These are phyloP conservation scores for Mikania micrantha DNA, from an alignment of 129 eudicot genomes.

Conservation along the genomic window DNA sequence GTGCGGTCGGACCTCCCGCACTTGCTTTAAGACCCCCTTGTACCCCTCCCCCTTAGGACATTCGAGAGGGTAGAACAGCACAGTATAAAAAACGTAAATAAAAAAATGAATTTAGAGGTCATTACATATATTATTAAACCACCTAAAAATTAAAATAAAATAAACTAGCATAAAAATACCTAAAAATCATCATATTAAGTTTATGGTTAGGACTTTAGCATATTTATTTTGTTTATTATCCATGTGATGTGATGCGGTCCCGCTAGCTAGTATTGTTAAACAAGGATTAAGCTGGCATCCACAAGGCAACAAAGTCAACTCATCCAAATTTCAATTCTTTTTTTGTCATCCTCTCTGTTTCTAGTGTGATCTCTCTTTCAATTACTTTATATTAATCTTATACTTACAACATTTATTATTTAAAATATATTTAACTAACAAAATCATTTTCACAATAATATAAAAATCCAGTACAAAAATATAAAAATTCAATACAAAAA, in stretches of 20 bases:
- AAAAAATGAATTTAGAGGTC: background rate
- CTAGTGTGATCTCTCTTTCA: conserved; percentile 5
- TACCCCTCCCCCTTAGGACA: background rate
- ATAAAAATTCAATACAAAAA: too few relatives aligned
- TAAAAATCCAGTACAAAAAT: too few relatives aligned
- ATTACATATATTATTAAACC: background rate
- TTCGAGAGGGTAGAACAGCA: background rate
- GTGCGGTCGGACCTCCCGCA: too few relatives aligned
- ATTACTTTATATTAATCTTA: background rate
- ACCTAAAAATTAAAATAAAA: background rate
- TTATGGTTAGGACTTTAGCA: background rate
- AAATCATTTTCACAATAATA: background rate
- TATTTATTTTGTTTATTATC: background rate
- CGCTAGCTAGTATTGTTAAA: conserved; percentile 5
- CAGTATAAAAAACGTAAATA: background rate
- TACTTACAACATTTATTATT: background rate
- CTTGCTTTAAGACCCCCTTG: too few relatives aligned
- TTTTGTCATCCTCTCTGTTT: conserved; percentile 9
- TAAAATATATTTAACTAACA: background rate
- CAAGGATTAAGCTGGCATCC: conserved; percentile 23
- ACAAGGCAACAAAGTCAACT: conserved; percentile 19
- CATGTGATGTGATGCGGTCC: conserved; percentile 28
- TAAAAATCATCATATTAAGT: background rate
- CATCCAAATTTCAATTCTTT: conserved; percentile 14
- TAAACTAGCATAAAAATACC: background rate